These are phyloP conservation scores for Orbilia javanica DNA, from an alignment of 2,329 filamentous ascomycete genomes.

Conservation along the genomic window DNA sequence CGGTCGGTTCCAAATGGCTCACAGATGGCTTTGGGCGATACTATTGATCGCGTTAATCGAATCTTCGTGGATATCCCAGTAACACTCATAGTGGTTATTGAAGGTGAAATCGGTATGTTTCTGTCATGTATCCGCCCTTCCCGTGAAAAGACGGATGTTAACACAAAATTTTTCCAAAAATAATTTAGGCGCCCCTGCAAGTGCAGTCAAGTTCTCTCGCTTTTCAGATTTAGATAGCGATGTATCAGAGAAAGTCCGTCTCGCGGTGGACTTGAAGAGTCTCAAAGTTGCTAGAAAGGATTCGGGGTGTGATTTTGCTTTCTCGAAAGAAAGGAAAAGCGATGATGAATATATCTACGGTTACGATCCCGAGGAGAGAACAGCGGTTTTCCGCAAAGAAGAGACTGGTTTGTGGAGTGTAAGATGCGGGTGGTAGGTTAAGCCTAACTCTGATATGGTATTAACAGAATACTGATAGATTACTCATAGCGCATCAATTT, in stretches of 20 bases:
- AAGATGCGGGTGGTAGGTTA: conserved; percentile 20
- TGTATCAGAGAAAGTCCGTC: conserved; percentile 16
- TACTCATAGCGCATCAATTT: too few species aligned
- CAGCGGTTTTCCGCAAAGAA: conserved; percentile 20
- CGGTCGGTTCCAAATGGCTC: background rate
- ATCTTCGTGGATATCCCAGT: conserved; percentile 42
- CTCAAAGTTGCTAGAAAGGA: conserved; percentile 35
- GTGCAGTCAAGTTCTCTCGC: conserved; percentile 14
- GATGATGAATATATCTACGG: background rate
- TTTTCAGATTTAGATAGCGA: background rate
- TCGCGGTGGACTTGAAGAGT: conserved; percentile 26
- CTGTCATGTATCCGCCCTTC: background rate
- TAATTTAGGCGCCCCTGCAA: conserved; percentile 27
- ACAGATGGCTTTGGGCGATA: conserved; percentile 25
- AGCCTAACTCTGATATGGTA: background rate
- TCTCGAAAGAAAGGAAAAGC: background rate
- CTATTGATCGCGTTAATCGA: background rate
- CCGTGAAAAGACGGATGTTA: conserved; percentile 22
- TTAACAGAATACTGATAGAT: background rate
- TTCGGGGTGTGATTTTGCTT: background rate
- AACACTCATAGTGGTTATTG: background rate
- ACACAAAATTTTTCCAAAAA: conserved; percentile 10
- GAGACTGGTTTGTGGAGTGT: conserved; percentile 25
- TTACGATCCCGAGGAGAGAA: conserved; percentile 1
- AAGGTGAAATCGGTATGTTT: conserved; percentile 32